Evolutionary conservation across 2,329 filamentous ascomycete species (phyloP).

Genomic region (Aaosphaeria pasadenensis): DNA sequence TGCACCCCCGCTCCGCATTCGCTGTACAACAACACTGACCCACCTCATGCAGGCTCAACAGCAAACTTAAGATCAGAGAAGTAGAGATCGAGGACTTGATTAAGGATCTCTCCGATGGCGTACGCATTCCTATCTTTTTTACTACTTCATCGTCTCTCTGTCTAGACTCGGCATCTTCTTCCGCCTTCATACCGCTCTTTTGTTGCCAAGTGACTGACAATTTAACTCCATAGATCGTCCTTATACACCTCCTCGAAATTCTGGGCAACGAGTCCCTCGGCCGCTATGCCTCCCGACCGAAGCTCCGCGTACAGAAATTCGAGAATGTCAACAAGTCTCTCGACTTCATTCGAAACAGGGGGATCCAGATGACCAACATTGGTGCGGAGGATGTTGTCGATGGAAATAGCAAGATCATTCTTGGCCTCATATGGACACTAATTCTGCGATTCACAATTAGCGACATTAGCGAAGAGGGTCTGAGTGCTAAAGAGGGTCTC

Average conservation of each 20-base stretch:
- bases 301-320: conserved; percentile 92
- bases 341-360: conserved; percentile 84
- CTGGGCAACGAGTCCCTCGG: conserved; percentile 92
- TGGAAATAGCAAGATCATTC: conserved; percentile 94
- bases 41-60: conserved; percentile 72
- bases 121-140: conserved; percentile 52
- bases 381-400: conserved; percentile 98
- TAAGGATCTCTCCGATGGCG: conserved; percentile 86
- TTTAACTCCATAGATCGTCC: conserved; percentile 63
- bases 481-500: conserved; percentile 95
- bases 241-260: conserved; percentile 96
- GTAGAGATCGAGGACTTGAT: conserved; percentile 85
- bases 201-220: conserved; percentile 4
- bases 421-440: conserved; percentile 96
- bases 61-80: conserved; percentile 77
- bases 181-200: conserved; percentile 1
- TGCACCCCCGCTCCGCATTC: conserved; percentile 6
- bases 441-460: conserved; percentile 98
- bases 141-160: too few species aligned
- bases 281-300: conserved; percentile 93
- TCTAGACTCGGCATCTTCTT: conserved; percentile 1
- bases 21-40: conserved; percentile 18
- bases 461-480: conserved; percentile 96
- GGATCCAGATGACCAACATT: conserved; percentile 98
- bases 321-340: conserved; percentile 97